phyloP scores from a whole-genome alignment of 495 filamentous ascomycete genomes.

The Tuber magnatum region DNA sequence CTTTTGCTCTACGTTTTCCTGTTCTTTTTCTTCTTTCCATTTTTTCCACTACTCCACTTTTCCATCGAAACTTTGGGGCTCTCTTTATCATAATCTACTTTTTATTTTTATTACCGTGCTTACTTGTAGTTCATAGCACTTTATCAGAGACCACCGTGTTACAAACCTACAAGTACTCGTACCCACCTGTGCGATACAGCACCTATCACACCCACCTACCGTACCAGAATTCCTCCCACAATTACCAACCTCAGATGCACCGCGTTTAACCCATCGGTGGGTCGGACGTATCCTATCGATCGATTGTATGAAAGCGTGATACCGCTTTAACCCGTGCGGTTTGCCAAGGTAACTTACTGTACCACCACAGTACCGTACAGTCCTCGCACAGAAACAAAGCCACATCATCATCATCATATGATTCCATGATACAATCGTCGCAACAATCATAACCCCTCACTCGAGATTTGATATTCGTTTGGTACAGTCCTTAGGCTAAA shows the following conservation, averaged over 20 bases:
- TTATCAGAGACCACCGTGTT: neutral
- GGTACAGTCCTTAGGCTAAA: too few relatives aligned
- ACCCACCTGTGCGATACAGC: too few relatives aligned
- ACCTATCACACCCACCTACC: conserved; percentile 48
- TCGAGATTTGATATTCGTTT: too few relatives aligned
- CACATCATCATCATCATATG: neutral
- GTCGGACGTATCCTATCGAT: neutral
- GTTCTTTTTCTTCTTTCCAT: neutral
- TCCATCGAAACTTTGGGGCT: neutral
- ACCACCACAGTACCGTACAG: neutral
- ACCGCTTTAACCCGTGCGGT: too few relatives aligned
- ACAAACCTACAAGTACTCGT: too few relatives aligned
- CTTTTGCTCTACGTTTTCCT: neutral
- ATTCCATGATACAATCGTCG: neutral
- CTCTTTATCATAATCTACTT: neutral
- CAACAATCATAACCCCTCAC: neutral
- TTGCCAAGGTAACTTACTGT: neutral
- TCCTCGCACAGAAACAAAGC: too few relatives aligned
- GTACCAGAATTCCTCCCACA: conserved; percentile 70
- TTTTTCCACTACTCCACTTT: neutral
- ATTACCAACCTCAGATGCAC: conserved; percentile 4
- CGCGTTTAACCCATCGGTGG: too few relatives aligned
- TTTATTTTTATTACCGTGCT: neutral
- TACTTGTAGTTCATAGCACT: neutral
- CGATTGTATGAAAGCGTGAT: neutral